Evolutionary conservation across 768 basidiomycete species (phyloP).

Genomic region (Kwoniella europaea): DNA sequence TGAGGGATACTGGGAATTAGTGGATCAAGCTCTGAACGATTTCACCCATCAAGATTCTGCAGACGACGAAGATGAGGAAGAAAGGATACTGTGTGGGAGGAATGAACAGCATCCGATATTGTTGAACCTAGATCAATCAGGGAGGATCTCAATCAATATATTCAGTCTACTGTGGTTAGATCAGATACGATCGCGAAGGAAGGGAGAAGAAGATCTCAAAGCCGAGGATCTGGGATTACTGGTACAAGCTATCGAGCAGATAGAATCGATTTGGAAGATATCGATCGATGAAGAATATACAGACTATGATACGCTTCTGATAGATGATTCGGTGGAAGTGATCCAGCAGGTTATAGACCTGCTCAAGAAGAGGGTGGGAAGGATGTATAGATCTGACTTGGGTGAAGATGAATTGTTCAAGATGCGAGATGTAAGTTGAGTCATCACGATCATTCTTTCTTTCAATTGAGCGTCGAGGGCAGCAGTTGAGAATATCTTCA

Average conservation of each 20-base stretch:
- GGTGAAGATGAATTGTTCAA: slow-evolving; percentile 16
- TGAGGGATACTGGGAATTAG: background rate
- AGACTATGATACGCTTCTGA: background rate
- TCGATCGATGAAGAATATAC: background rate
- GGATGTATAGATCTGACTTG: slow-evolving; percentile 15
- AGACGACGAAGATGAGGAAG: slow-evolving; percentile 7
- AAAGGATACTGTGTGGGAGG: slow-evolving; percentile 12
- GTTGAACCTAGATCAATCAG: slow-evolving; percentile 27
- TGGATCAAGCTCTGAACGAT: background rate
- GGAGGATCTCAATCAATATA: slow-evolving; percentile 20
- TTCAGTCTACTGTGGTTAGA: background rate
- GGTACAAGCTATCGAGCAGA: background rate
- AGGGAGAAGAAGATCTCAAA: too few relatives aligned
- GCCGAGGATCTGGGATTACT: background rate
- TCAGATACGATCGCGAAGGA: too few relatives aligned
- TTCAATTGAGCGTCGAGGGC: too few relatives aligned
- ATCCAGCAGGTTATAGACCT: background rate
- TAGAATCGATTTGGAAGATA: slow-evolving; percentile 10
- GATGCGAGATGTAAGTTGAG: slow-evolving; percentile 22
- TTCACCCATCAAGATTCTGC: too few relatives aligned
- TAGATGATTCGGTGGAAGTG: background rate
- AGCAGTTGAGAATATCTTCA: background rate
- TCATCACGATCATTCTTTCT: background rate
- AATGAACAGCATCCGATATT: slow-evolving; percentile 1
- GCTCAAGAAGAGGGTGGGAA: background rate